Evolutionary conservation across 2,329 filamentous ascomycete species (phyloP).

Genomic region (Aspergillus tubingensis): DNA sequence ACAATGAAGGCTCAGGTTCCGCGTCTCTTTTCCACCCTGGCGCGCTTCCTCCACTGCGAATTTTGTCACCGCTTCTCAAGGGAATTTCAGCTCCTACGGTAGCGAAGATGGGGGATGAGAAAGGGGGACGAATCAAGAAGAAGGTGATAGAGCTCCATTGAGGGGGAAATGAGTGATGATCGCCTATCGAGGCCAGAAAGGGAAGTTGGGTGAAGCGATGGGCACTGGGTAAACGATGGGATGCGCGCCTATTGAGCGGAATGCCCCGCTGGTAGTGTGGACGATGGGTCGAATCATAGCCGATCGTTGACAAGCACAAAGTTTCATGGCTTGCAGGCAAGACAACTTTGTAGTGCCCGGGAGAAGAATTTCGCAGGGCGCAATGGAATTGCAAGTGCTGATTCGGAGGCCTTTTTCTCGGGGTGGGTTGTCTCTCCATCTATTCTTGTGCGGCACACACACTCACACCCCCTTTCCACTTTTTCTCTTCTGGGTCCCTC

Average conservation of each 20-base stretch:
- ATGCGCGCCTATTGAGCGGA: slow-evolving; percentile 17
- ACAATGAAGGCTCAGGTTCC: not conserved
- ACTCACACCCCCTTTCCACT: not conserved
- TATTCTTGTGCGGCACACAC: not conserved
- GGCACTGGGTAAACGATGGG: not conserved
- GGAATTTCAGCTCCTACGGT: not conserved
- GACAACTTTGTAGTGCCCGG: not conserved
- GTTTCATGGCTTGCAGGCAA: slow-evolving; percentile 22
- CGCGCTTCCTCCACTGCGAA: not conserved
- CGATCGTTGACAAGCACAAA: slow-evolving; percentile 13
- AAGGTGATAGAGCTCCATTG: not conserved
- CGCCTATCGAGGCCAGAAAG: not conserved
- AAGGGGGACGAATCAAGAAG: not conserved
- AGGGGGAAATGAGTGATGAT: not conserved
- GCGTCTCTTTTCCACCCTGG: not conserved
- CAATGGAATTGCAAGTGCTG: not conserved
- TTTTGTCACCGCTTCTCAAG: not conserved
- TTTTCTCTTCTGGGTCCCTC: not conserved
- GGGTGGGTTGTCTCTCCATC: not conserved
- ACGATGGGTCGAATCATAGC: slow-evolving; percentile 13
- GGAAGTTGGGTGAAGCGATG: not conserved
- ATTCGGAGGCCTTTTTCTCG: not conserved
- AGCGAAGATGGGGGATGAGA: not conserved
- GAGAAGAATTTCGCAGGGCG: slow-evolving; percentile 8
- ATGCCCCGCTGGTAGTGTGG: not conserved